These are phyloP conservation scores for Ochetophila trinervis DNA, from an alignment of 306 rosid genomes.

Conservation along the genomic window DNA sequence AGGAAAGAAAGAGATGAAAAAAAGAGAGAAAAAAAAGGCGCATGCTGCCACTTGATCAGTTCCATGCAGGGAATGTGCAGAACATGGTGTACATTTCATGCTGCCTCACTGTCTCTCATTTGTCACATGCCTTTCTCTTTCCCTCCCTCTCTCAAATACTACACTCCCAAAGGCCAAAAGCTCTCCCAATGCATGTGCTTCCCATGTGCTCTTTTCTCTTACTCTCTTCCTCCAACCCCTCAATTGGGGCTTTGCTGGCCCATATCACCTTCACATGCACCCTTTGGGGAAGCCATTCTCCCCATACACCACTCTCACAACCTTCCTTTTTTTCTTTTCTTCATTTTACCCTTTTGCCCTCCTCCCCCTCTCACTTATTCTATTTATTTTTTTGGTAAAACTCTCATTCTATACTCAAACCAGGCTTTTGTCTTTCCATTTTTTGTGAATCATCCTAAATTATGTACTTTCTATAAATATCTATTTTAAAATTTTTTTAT, in stretches of 20 bases:
- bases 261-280: conserved; percentile 77
- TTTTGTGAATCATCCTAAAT: conserved; percentile 18
- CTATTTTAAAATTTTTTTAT: too few species aligned
- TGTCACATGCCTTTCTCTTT: conserved; percentile 58
- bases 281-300: conserved; percentile 59
- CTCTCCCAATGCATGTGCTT: conserved; percentile 44
- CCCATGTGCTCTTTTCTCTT: conserved; percentile 51
- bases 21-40: too few species aligned
- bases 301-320: conserved; percentile 26
- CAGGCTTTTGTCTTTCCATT: too few species aligned
- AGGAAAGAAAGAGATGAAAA: background rate
- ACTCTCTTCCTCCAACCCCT: background rate
- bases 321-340: conserved; percentile 7
- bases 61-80: conserved; percentile 97
- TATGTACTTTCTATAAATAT: background rate
- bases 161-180: conserved; percentile 48
- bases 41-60: conserved; percentile 35
- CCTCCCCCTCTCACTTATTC: background rate
- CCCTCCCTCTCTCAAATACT: conserved; percentile 22
- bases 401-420: too few species aligned
- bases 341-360: conserved; percentile 27
- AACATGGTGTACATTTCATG: conserved; percentile 81
- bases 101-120: conserved; percentile 73
- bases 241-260: conserved; percentile 62
- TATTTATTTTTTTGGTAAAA: too few species aligned